phyloP scores from a whole-genome alignment of 2,329 filamentous ascomycete genomes.

The Chaetomiaceae sp. region DNA sequence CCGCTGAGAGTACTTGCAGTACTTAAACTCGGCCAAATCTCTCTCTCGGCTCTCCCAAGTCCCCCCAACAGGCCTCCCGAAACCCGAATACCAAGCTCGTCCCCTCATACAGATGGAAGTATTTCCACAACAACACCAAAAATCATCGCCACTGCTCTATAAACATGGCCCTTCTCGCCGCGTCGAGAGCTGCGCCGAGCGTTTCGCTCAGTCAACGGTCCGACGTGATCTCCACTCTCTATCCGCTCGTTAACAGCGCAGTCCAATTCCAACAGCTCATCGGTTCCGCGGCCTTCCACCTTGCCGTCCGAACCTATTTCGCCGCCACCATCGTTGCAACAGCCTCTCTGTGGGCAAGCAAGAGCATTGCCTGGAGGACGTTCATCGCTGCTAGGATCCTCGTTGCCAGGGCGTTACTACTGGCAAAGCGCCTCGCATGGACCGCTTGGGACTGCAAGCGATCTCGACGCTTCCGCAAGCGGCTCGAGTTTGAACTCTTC shows the following conservation, averaged over 20 bases:
- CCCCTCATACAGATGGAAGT: slow-evolving; percentile 5
- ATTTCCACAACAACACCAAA: not conserved
- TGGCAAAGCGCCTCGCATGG: slow-evolving; percentile 5
- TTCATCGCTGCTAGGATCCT: slow-evolving; percentile 15
- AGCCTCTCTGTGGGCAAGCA: slow-evolving; percentile 17
- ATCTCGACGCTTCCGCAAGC: slow-evolving; percentile 34
- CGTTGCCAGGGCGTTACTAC: not conserved
- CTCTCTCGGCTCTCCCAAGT: not conserved
- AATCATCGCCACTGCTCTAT: not conserved
- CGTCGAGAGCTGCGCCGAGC: slow-evolving; percentile 17
- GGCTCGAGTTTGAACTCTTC: slow-evolving; percentile 50
- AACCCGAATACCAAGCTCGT: not conserved
- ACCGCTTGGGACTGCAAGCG: slow-evolving; percentile 21
- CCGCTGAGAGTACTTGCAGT: not conserved
- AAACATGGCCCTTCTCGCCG: slow-evolving; percentile 23
- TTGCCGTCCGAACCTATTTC: slow-evolving; percentile 21
- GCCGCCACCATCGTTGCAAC: slow-evolving; percentile 19
- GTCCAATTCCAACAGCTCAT: slow-evolving; percentile 24
- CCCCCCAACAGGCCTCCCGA: not conserved
- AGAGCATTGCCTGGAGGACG: slow-evolving; percentile 18
- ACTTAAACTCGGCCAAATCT: not conserved
- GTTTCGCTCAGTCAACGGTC: slow-evolving; percentile 15
- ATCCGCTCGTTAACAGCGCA: slow-evolving; percentile 20
- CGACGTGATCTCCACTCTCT: slow-evolving; percentile 18
- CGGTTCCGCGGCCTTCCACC: slow-evolving; percentile 18